phyloP scores from a whole-genome alignment of 2,329 filamentous ascomycete species.

The Cordyceps pruinosa region DNA sequence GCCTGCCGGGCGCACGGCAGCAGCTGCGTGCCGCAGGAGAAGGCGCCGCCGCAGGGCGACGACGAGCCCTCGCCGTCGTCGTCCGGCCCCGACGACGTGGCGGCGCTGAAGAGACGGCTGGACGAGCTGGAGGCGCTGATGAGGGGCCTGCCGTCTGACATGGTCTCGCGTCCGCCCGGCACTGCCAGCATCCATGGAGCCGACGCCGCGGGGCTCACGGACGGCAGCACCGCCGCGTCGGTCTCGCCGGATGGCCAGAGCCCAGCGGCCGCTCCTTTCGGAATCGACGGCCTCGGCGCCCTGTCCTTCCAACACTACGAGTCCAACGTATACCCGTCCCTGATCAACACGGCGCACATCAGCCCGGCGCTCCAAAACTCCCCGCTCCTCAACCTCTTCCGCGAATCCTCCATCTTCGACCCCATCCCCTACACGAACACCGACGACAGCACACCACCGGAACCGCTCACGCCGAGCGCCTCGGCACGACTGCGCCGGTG shows the following conservation, averaged over 20 bases:
- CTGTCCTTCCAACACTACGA: too few species aligned
- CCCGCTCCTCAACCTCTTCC: constrained; percentile 1
- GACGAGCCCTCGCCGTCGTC: background rate
- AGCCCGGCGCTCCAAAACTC: constrained; percentile 4
- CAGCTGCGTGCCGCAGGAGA: constrained; percentile 38
- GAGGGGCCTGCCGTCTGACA: background rate
- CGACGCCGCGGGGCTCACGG: background rate
- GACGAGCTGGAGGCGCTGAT: constrained; percentile 23
- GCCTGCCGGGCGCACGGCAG: constrained; percentile 38
- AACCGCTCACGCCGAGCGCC: background rate
- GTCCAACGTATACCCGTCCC: background rate
- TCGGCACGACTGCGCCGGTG: constrained; percentile 7
- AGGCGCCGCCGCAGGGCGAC: background rate
- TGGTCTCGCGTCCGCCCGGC: background rate
- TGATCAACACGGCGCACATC: background rate
- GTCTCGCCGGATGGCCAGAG: background rate
- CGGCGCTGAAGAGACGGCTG: constrained; percentile 15
- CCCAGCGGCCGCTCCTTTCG: background rate
- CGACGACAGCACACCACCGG: background rate
- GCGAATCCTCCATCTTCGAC: constrained; percentile 6
- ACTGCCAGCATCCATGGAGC: background rate
- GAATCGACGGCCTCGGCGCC: background rate
- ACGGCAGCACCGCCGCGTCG: constrained; percentile 2
- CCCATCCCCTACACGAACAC: background rate
- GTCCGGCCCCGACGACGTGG: constrained; percentile 4